Evolutionary conservation across 306 rosid genomes (phyloP).

Genomic region (Quercus rubra): DNA sequence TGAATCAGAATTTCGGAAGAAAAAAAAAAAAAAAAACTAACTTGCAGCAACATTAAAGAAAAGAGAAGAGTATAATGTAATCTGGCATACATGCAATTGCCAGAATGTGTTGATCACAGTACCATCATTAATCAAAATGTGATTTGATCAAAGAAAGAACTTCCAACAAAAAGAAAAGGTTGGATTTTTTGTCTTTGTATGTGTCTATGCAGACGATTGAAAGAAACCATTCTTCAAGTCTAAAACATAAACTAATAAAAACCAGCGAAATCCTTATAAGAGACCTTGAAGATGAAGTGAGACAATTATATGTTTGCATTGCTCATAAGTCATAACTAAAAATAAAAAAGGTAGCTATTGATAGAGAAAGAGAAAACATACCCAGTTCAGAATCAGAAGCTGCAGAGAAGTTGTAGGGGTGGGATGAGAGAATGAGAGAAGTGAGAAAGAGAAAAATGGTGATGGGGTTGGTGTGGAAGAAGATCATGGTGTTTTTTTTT

Average conservation of each 20-base stretch:
- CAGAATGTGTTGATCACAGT: not conserved
- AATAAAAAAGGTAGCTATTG: not conserved
- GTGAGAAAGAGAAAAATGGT: slow-evolving; percentile 21
- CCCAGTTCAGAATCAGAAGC: slow-evolving; percentile 48
- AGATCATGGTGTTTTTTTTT: not conserved
- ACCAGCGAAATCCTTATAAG: not conserved
- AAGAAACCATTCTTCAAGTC: not conserved
- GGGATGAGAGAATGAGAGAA: slow-evolving; percentile 22
- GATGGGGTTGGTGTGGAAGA: slow-evolving; percentile 6
- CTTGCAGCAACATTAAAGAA: not conserved
- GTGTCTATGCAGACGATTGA: not conserved
- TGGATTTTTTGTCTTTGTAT: not conserved
- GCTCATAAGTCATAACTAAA: not conserved
- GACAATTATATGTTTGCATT: not conserved
- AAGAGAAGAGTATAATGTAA: not conserved
- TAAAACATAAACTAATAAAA: not conserved
- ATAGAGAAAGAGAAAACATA: slow-evolving; percentile 15
- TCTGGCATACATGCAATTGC: not conserved
- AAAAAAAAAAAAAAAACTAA: not conserved
- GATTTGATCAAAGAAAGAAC: not conserved
- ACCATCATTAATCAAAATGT: not conserved
- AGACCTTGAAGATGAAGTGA: not conserved
- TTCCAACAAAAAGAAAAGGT: not conserved
- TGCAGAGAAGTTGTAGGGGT: slow-evolving; percentile 15
- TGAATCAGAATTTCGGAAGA: not conserved